Conservation (phyloP, 345 rosid species). For the Boechera retrofracta region DNA sequence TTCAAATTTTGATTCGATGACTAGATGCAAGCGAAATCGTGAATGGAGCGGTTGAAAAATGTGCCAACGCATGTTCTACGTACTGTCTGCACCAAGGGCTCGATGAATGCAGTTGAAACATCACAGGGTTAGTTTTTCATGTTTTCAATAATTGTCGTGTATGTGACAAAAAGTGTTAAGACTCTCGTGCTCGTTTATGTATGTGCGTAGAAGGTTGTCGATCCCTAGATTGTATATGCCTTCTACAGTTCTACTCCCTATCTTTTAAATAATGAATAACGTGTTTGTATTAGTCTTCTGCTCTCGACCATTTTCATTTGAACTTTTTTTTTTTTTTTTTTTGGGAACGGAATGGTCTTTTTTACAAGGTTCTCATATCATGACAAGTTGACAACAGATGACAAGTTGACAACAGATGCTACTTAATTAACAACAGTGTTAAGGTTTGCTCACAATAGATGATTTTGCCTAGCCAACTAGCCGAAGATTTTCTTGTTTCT, state of each 20-base stretch:
- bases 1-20: neutral
- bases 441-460: too few species aligned
- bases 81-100: neutral
- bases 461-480: too few species aligned
- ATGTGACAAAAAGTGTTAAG: neutral
- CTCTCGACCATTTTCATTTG: neutral
- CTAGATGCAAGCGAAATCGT: neutral
- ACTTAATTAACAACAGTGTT: too few species aligned
- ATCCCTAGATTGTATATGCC: neutral
- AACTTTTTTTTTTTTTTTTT: too few species aligned
- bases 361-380: too few species aligned
- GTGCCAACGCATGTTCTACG: neutral
- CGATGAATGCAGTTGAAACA: neutral
- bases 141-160: neutral
- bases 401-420: too few species aligned
- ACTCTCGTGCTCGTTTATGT: neutral
- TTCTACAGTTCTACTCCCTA: neutral
- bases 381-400: too few species aligned
- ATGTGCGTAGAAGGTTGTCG: neutral
- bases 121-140: neutral
- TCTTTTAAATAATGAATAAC: too few species aligned
- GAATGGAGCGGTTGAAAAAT: neutral
- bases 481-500: too few species aligned
- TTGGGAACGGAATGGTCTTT: too few species aligned
- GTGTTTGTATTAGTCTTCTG: neutral